These are phyloP conservation scores for Sabuloglossum arenarium DNA, from an alignment of 495 filamentous ascomycete genomes.

Conservation along the genomic window DNA sequence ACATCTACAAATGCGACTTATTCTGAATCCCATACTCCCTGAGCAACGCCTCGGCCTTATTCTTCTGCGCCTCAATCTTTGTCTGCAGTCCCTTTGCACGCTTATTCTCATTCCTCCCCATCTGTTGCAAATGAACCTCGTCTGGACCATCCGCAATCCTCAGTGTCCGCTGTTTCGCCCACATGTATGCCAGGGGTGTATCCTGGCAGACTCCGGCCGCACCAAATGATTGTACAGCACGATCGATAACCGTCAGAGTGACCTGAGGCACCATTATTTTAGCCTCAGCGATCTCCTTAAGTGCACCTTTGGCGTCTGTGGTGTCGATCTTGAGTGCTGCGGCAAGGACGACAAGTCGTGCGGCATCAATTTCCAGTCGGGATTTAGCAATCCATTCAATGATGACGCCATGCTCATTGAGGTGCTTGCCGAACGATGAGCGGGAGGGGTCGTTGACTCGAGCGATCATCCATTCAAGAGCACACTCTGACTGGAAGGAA, in stretches of 20 bases:
- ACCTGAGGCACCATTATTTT: slow-evolving; percentile 68
- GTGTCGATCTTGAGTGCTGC: slow-evolving; percentile 80
- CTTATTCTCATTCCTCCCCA: slow-evolving; percentile 71
- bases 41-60: slow-evolving; percentile 43
- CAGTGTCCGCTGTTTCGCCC: slow-evolving; percentile 65
- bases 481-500: slow-evolving; percentile 42
- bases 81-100: slow-evolving; percentile 36
- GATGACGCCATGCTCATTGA: slow-evolving; percentile 73
- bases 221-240: slow-evolving; percentile 71
- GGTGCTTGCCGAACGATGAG: slow-evolving; percentile 60
- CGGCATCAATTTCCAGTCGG: slow-evolving; percentile 75
- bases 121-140: slow-evolving; percentile 83
- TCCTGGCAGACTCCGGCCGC: slow-evolving; percentile 78
- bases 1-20: slow-evolving; percentile 25
- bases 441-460: slow-evolving; percentile 77
- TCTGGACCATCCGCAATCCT: slow-evolving; percentile 80
- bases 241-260: slow-evolving; percentile 61
- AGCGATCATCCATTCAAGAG: slow-evolving; percentile 74
- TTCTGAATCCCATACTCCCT: slow-evolving; percentile 32
- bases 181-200: slow-evolving; percentile 71
- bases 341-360: slow-evolving; percentile 68
- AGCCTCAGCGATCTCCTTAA: slow-evolving; percentile 71
- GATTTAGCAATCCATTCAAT: slow-evolving; percentile 86
- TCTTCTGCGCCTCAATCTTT: slow-evolving; percentile 41
- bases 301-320: slow-evolving; percentile 53